Percentiles rank a stretch among this genome's conserved stretches.
These are phyloP conservation scores for Pogostemon cablin DNA, from an alignment of 257 asterid species.

Conservation along the genomic window DNA sequence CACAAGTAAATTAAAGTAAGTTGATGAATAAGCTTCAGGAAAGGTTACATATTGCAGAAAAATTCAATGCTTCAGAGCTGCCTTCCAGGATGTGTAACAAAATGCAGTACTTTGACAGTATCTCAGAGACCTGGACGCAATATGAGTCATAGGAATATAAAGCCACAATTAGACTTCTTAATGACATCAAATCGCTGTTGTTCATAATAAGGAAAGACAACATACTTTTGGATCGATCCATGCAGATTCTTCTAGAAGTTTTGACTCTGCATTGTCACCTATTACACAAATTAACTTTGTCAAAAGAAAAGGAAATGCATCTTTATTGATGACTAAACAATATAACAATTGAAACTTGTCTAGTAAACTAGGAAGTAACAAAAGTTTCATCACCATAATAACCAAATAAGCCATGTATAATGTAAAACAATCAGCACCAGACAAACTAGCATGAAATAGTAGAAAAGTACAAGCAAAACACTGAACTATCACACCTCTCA, in stretches of 20 bases:
- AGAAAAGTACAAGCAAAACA: constrained; percentile 5
- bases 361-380: constrained; percentile 5
- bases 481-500: background rate
- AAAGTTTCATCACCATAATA: constrained; percentile 18
- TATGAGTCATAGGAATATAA: constrained; percentile 34
- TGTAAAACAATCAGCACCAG: background rate
- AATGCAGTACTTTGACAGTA: constrained; percentile 75
- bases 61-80: constrained; percentile 71
- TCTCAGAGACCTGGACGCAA: constrained; percentile 68
- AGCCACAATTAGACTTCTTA: background rate
- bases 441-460: constrained; percentile 25
- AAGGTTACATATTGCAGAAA: constrained; percentile 93
- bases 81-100: constrained; percentile 82
- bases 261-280: constrained; percentile 77
- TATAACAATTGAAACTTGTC: constrained; percentile 15
- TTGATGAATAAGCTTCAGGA: constrained; percentile 24
- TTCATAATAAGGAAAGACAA: constrained; percentile 27
- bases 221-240: constrained; percentile 78
- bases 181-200: constrained; percentile 18
- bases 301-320: background rate
- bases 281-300: constrained; percentile 18
- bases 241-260: constrained; percentile 58
- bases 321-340: constrained; percentile 21
- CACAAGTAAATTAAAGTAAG: constrained; percentile 13
- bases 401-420: background rate